phyloP scores from a whole-genome alignment of 1,139 yeast species.

The Candida sp. region DNA sequence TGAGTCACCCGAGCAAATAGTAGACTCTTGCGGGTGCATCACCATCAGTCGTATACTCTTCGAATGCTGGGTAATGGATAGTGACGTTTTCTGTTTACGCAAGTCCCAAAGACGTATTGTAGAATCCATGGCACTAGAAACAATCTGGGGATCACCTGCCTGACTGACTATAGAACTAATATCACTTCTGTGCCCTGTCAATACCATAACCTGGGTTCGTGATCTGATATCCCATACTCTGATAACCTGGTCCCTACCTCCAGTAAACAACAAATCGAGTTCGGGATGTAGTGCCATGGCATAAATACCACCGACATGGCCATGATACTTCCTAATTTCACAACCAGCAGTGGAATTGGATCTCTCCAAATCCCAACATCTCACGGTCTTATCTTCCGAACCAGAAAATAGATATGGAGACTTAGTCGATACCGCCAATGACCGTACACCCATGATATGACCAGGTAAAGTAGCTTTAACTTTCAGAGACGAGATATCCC shows the following conservation, averaged over 20 bases:
- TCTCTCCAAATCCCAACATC: constrained; percentile 95
- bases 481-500: constrained; percentile 81
- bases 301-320: constrained; percentile 90
- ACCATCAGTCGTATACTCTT: constrained; percentile 76
- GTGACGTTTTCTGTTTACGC: constrained; percentile 33
- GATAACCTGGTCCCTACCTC: constrained; percentile 85
- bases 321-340: constrained; percentile 81
- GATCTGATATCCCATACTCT: constrained; percentile 94
- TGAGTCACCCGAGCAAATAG: constrained; percentile 73
- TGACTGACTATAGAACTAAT: constrained; percentile 68
- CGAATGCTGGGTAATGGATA: constrained; percentile 79
- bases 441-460: constrained; percentile 86
- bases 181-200: constrained; percentile 80
- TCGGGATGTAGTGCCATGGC: constrained; percentile 85
- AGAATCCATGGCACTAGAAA: constrained; percentile 81
- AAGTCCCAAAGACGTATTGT: constrained; percentile 87
- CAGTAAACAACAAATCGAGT: constrained; percentile 80
- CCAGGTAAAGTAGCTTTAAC: constrained; percentile 81
- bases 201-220: constrained; percentile 67
- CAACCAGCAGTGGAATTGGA: constrained; percentile 57
- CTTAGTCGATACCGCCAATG: constrained; percentile 65
- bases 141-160: constrained; percentile 77
- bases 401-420: constrained; percentile 91
- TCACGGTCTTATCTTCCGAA: constrained; percentile 91
- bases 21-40: constrained; percentile 67